Evolutionary conservation across 495 filamentous ascomycete species (phyloP), one percentile per base, ranked within the genome.

Genomic region (Penicillium cinerascens): DNA sequence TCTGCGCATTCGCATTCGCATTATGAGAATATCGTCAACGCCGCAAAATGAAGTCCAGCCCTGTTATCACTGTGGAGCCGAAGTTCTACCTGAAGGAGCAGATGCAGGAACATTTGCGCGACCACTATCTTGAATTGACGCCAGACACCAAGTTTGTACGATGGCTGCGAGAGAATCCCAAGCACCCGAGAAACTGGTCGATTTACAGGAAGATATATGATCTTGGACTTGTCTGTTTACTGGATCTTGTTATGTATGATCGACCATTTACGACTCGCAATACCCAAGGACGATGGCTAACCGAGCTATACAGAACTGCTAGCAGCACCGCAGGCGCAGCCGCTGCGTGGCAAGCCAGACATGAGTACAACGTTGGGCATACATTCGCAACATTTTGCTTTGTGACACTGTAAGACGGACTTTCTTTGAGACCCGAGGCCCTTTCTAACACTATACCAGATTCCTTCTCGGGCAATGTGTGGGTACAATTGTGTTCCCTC

Each of bases 391-490:
- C 66, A n/a, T 72, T 75, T 44, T 54, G 68, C 17, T 75, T 74
- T 37, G 70, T 73, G 27, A 69, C 72, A 15, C 7, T 71, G 72
- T 75, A 26, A 52, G 60, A 18, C 16, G 2, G 18, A 1, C 44
- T 26, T 17, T 7, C n/a, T 8, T 16, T 44, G 16, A 2, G 4
- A 18, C 21, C 2, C 0, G 13, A 1, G 22, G 13, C 37, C 44
- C 55, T 42, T 18, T 22, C 35, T 56, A 9, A 56, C 13, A 2
- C 3, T 26, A 6, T 11, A 3, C 11, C 37, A 80, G 75, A 43
- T 80, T 78, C 48, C 64, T 76, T 26, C 58, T 81, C 7, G 78
- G 76, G 2, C 79, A 82, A 61, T 74, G 65, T 15, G 21, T 77
- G 40, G 78, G 76, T 25, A 76, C 71, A 15, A 64, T 82, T 23